phyloP scores from a whole-genome alignment of 257 asterid genomes.

The Jaltomata sinuosa region DNA sequence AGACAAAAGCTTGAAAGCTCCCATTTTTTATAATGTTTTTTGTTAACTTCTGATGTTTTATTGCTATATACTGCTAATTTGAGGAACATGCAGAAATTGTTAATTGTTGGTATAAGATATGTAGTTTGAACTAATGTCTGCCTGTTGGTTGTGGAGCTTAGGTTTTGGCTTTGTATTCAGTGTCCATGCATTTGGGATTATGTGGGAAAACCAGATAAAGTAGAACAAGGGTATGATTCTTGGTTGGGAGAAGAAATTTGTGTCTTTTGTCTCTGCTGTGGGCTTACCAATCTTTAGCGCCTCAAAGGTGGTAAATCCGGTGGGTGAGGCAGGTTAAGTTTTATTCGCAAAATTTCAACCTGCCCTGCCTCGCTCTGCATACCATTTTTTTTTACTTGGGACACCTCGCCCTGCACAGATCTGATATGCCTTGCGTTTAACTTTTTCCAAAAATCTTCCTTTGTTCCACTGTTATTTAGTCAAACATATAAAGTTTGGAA shows the following conservation, averaged over 20 bases:
- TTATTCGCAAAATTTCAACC: neutral
- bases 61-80: neutral
- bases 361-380: neutral
- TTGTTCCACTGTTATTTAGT: neutral
- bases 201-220: neutral
- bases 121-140: neutral
- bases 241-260: neutral
- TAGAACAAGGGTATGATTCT: neutral
- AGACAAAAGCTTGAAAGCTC: conserved; percentile 14
- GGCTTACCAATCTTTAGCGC: neutral
- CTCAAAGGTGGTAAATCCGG: no score
- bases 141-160: neutral
- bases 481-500: neutral
- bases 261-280: neutral
- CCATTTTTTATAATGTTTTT: neutral
- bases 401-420: neutral
- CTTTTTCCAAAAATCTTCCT: neutral
- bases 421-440: no score
- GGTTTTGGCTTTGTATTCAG: neutral
- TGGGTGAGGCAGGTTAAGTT: neutral
- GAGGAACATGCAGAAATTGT: neutral
- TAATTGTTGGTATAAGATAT: neutral
- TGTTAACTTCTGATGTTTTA: neutral
- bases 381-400: neutral
- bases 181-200: neutral